Conservation (phyloP, 805 yeast species). For the Lachancea meyersii region DNA sequence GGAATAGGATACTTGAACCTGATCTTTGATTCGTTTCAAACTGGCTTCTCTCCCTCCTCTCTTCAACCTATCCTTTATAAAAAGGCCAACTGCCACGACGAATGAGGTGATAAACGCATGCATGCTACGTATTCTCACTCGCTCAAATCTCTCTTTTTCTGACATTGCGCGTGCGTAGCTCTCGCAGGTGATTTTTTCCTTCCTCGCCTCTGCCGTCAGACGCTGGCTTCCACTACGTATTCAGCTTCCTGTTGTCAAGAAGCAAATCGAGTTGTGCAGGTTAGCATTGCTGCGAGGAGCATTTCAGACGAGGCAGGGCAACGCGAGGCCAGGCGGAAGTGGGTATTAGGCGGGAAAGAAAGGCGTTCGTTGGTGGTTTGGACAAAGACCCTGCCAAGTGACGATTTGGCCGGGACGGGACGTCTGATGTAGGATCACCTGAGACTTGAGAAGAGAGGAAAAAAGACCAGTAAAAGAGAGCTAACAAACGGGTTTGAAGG, state of each 20-base stretch:
- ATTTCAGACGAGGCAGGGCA: neutral
- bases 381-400: neutral
- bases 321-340: neutral
- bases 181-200: conserved; percentile 8
- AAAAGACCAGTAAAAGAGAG: too few species aligned
- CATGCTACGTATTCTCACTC: neutral
- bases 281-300: neutral
- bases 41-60: neutral
- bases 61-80: conserved; percentile 8
- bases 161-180: conserved; percentile 4
- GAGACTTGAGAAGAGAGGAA: neutral
- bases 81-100: neutral
- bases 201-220: neutral
- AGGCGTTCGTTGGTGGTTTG: neutral
- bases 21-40: neutral
- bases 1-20: neutral
- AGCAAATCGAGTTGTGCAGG: conserved; percentile 1
- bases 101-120: conserved; percentile 10
- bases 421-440: neutral
- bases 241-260: conserved; percentile 8
- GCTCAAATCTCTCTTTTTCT: neutral
- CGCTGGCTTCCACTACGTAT: conserved; percentile 8
- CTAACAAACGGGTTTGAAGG: too few species aligned
- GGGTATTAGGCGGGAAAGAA: neutral
- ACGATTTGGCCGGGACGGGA: neutral